Percentiles rank a stretch among this genome's conserved stretches.
Conservation (phyloP, 1,139 yeast species). For the Lodderomyces parapsilosis region DNA sequence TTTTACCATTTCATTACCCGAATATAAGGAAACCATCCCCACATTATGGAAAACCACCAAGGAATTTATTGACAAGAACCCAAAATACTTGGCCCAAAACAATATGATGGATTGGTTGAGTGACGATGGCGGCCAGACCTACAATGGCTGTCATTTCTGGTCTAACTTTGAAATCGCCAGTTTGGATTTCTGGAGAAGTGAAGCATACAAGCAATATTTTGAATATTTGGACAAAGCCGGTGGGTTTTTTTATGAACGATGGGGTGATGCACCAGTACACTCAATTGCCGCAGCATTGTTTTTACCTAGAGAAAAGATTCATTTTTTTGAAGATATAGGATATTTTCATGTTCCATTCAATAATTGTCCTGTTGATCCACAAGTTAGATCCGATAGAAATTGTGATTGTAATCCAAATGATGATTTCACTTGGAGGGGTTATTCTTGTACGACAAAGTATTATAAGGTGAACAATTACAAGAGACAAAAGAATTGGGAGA, state of each 20-base stretch:
- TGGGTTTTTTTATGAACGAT: constrained; percentile 86
- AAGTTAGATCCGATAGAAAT: constrained; percentile 49
- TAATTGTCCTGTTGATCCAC: constrained; percentile 71
- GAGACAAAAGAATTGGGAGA: constrained; percentile 79
- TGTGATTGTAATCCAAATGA: constrained; percentile 72
- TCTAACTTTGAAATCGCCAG: constrained; percentile 82
- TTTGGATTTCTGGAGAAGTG: constrained; percentile 69
- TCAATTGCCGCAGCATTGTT: constrained; percentile 82
- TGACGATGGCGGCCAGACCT: constrained; percentile 63
- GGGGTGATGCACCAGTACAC: constrained; percentile 95
- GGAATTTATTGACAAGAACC: constrained; percentile 61
- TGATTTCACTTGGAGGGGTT: constrained; percentile 85
- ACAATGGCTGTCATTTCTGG: constrained; percentile 87
- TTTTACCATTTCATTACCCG: constrained; percentile 81
- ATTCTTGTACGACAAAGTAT: constrained; percentile 78
- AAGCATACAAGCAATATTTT: constrained; percentile 67
- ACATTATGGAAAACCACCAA: constrained; percentile 81
- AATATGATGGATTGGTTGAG: constrained; percentile 74
- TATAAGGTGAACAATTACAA: constrained; percentile 59
- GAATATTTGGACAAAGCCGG: constrained; percentile 73
- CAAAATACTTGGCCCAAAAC: constrained; percentile 61
- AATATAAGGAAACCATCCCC: constrained; percentile 75
- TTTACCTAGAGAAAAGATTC: constrained; percentile 62
- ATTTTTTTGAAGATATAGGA: constrained; percentile 82
- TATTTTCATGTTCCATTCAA: constrained; percentile 77